phyloP scores from a whole-genome alignment of 2,329 filamentous ascomycete species.

The Epichloe sylvatica region DNA sequence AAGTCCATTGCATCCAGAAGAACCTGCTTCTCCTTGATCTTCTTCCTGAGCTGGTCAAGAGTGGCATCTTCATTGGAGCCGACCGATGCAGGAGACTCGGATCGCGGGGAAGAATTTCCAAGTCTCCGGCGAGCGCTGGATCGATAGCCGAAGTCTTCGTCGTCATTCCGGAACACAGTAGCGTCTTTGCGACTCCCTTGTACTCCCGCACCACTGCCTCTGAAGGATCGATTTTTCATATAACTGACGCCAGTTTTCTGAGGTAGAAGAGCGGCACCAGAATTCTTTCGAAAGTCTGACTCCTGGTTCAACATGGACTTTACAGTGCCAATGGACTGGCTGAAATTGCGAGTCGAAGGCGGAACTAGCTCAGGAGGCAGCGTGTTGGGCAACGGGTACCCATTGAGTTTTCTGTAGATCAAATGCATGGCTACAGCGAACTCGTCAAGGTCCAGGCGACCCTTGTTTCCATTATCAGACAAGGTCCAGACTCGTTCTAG shows the following conservation, averaged over 20 bases:
- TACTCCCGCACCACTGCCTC: conserved; percentile 43
- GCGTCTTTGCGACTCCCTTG: conserved; percentile 69
- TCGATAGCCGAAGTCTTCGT: conserved; percentile 80
- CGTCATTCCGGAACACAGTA: conserved; percentile 93
- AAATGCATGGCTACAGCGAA: conserved; percentile 98
- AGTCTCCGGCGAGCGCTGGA: conserved; percentile 84
- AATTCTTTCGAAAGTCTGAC: conserved; percentile 76
- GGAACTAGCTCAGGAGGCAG: conserved; percentile 87
- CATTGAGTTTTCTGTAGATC: conserved; percentile 94
- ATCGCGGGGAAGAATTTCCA: conserved; percentile 68
- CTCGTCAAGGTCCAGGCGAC: conserved; percentile 86
- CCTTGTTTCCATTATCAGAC: conserved; percentile 85
- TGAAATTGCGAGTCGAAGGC: conserved; percentile 86
- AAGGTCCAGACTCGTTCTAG: conserved; percentile 91
- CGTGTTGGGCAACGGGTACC: conserved; percentile 77
- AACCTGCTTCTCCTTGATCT: conserved; percentile 86
- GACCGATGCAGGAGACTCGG: conserved; percentile 57
- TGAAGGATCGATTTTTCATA: conserved; percentile 88
- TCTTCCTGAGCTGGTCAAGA: conserved; percentile 80
- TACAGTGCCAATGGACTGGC: conserved; percentile 81
- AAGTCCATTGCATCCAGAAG: conserved; percentile 94
- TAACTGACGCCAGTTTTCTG: conserved; percentile 98
- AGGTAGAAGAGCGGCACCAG: conserved; percentile 77
- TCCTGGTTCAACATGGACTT: conserved; percentile 82
- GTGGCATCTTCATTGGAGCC: conserved; percentile 67